Evolutionary conservation across 2,329 filamentous ascomycete genomes (phyloP).

Genomic region (Sphaerulina vaccinii): DNA sequence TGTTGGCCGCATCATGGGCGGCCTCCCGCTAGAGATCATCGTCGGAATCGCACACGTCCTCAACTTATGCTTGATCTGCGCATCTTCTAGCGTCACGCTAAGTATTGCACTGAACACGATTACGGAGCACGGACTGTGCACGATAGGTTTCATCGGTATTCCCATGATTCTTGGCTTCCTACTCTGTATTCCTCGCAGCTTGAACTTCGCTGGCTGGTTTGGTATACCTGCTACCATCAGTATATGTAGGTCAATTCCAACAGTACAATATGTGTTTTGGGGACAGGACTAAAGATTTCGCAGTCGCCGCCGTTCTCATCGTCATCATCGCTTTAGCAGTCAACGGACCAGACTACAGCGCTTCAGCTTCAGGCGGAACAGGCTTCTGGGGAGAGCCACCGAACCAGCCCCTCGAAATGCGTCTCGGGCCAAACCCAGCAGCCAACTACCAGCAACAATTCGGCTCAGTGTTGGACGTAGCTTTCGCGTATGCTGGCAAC

Average conservation of each 20-base stretch:
- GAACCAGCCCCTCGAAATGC: conserved; percentile 1
- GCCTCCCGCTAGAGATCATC: conserved; percentile 20
- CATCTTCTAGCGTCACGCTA: conserved; percentile 17
- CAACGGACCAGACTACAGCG: conserved; percentile 4
- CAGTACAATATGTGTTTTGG: too few species aligned
- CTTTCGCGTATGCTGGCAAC: conserved; percentile 65
- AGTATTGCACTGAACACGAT: conserved; percentile 20
- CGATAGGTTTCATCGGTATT: conserved; percentile 17
- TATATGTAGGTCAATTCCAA: conserved; percentile 61
- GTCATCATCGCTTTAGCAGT: conserved; percentile 1
- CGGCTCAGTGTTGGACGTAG: conserved; percentile 50
- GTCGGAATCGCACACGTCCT: conserved; percentile 16
- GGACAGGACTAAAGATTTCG: neutral
- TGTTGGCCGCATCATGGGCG: conserved; percentile 38
- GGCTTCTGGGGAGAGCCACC: conserved; percentile 7
- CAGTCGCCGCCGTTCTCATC: conserved; percentile 5
- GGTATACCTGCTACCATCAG: conserved; percentile 39
- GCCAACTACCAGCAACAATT: conserved; percentile 4
- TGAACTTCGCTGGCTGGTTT: conserved; percentile 21
- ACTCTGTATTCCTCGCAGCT: conserved; percentile 16
- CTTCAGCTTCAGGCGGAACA: neutral
- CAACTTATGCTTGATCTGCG: conserved; percentile 21
- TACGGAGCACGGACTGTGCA: conserved; percentile 14
- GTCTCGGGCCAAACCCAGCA: neutral
- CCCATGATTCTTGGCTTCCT: conserved; percentile 19